Evolutionary conservation across 2,329 filamentous ascomycete species (phyloP), one percentile per base, ranked within the genome.

Genomic region (Colletotrichum orchidophilum): DNA sequence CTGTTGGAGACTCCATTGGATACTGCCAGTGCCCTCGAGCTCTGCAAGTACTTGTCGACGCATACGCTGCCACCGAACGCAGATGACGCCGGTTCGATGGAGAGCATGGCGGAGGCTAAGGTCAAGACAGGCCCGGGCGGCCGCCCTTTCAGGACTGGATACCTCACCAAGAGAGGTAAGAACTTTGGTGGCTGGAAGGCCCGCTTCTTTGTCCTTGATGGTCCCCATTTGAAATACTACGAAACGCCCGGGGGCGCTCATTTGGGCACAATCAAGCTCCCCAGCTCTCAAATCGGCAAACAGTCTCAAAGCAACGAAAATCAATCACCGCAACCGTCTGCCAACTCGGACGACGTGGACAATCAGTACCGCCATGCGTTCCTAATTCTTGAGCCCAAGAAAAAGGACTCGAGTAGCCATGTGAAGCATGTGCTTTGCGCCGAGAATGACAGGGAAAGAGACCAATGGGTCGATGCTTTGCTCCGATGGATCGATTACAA

Each of bases 171-270:
- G 84, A 90, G 94, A 75, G 96, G 96, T 59, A 99, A 99, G 86
- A 98, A 98, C 78, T 99, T 99, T 83, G 96, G 96, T 62, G 96
- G 96, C 59, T 99, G 96, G 96, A 99, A 99, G 82, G 95, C 95
- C 12, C 84, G 90, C 39, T 91, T 90, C 77, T 92, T 91, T 76
- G 82, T 90, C 26, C 83, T 90, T 13, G 87, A 90, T 63, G 87
- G 88, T 0, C 87, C 88, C n/a, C 81, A 85, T 9, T 77, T 99
- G 76, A 95, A 93, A 76, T 99, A 99, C 80, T 98, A 94, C 77
- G 96, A 99, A 81, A 90, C 93, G 2, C 95, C 94, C 3, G 95
- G 96, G 59, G 96, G 96, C 54, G 91, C 94, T 18, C 94, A 98
- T 79, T 84, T 98, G 49, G 96, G 96, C 3, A 96, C 94, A 1